A percentile compares a stretch with the other conserved stretches of the same genome.
These are phyloP conservation scores for Zygoascus sp. DNA, from an alignment of 1,139 yeast species.

Conservation along the genomic window DNA sequence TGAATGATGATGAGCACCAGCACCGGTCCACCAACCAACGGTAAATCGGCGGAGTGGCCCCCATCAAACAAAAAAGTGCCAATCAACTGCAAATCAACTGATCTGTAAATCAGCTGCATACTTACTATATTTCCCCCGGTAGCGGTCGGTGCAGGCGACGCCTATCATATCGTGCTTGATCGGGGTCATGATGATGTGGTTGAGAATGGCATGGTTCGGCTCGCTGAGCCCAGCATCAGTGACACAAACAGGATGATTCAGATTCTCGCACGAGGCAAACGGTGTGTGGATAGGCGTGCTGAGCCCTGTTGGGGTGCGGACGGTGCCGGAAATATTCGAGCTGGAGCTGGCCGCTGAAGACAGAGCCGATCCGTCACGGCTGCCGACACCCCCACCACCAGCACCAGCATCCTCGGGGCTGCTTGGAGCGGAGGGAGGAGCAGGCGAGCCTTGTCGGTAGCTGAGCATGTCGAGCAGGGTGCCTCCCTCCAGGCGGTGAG, in stretches of 20 bases:
- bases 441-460: no score
- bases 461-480: neutral
- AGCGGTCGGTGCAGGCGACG: constrained; percentile 4
- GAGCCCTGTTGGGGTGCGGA: neutral
- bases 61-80: neutral
- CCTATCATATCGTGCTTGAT: constrained; percentile 6
- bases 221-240: neutral
- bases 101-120: neutral
- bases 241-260: neutral
- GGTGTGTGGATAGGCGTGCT: neutral
- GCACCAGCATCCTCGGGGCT: neutral
- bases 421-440: neutral
- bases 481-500: constrained; percentile 5
- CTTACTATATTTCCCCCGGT: constrained; percentile 8
- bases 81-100: no score
- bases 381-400: no score
- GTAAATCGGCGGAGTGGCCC: no score
- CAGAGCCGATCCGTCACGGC: neutral
- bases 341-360: neutral
- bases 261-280: neutral
- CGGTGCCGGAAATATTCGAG: neutral
- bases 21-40: no score
- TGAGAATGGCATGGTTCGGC: constrained; percentile 1
- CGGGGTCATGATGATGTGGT: constrained; percentile 5
- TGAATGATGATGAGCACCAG: no score